Percentiles rank a stretch among this genome's conserved stretches.
Conservation (phyloP, 2,329 filamentous ascomycete species). For the Cladosporium sp. region DNA sequence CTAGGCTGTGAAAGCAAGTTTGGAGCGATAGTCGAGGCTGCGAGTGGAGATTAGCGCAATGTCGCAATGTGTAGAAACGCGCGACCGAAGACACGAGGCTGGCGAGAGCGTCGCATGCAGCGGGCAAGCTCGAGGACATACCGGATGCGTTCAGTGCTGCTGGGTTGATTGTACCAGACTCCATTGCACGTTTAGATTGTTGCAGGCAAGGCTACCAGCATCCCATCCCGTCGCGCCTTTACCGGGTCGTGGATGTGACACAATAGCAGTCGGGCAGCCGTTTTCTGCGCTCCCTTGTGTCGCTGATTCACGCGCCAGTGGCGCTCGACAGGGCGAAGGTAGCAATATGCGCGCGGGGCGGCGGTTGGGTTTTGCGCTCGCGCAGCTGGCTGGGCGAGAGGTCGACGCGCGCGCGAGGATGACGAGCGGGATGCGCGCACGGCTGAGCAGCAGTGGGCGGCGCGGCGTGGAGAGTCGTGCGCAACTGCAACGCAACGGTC, state of each 20-base stretch:
- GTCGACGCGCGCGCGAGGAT: neutral
- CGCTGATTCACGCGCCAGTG: constrained; percentile 10
- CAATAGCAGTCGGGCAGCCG: constrained; percentile 5
- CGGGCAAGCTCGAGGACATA: constrained; percentile 39
- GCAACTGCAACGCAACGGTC: neutral
- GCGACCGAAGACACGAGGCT: neutral
- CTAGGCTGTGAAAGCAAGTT: constrained; percentile 43
- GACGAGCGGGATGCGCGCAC: constrained; percentile 3
- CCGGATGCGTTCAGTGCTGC: constrained; percentile 76
- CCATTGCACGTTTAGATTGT: constrained; percentile 36
- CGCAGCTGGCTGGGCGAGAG: neutral
- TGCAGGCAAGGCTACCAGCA: constrained; percentile 31
- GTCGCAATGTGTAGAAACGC: constrained; percentile 5
- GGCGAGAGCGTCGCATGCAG: constrained; percentile 6
- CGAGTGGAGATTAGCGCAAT: constrained; percentile 21
- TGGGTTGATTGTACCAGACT: constrained; percentile 86
- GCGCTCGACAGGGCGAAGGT: constrained; percentile 9
- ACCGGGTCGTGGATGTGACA: constrained; percentile 11
- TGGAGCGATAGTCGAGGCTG: constrained; percentile 44
- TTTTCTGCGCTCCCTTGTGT: constrained; percentile 10
- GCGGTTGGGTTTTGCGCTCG: neutral
- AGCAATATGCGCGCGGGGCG: neutral
- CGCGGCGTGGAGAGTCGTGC: neutral
- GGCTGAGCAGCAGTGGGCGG: neutral
- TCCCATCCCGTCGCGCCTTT: constrained; percentile 29